Evolutionary conservation across 2,329 filamentous ascomycete species (phyloP).

Genomic region (Calonectria leucothoes): DNA sequence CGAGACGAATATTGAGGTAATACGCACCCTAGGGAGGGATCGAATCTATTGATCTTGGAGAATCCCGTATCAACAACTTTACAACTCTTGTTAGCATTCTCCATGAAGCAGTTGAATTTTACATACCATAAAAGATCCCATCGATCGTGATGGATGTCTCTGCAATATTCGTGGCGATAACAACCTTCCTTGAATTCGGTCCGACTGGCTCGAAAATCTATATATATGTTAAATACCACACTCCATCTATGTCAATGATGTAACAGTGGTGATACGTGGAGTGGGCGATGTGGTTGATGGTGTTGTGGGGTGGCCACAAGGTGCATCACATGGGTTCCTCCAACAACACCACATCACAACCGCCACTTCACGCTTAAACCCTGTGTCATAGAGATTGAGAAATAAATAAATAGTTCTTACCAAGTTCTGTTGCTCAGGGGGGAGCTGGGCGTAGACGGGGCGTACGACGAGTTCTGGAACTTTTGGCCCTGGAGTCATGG

Average conservation of each 20-base stretch:
- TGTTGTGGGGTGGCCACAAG: not conserved
- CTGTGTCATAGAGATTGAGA: too few species aligned
- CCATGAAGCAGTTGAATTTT: not conserved
- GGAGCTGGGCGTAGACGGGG: slow-evolving; percentile 95
- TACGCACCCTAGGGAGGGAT: slow-evolving; percentile 87
- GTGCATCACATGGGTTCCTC: not conserved
- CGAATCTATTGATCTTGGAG: slow-evolving; percentile 97
- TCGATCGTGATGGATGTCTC: slow-evolving; percentile 99
- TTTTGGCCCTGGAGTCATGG: slow-evolving; percentile 82
- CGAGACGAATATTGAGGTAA: too few species aligned
- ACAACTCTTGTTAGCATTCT: slow-evolving; percentile 72
- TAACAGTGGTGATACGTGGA: not conserved
- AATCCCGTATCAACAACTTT: slow-evolving; percentile 98
- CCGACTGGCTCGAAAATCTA: slow-evolving; percentile 90
- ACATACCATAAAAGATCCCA: slow-evolving; percentile 45
- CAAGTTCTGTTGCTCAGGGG: slow-evolving; percentile 85
- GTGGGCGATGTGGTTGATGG: not conserved
- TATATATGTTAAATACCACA: not conserved
- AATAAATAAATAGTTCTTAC: not conserved
- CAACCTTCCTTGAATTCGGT: slow-evolving; percentile 91
- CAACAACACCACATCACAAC: not conserved
- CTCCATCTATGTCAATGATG: not conserved
- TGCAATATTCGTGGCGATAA: slow-evolving; percentile 98
- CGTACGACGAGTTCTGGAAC: slow-evolving; percentile 94
- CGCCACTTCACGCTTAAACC: too few species aligned